Conservation (phyloP, 202 grass and related monocot species). For the Zizania palustris region DNA sequence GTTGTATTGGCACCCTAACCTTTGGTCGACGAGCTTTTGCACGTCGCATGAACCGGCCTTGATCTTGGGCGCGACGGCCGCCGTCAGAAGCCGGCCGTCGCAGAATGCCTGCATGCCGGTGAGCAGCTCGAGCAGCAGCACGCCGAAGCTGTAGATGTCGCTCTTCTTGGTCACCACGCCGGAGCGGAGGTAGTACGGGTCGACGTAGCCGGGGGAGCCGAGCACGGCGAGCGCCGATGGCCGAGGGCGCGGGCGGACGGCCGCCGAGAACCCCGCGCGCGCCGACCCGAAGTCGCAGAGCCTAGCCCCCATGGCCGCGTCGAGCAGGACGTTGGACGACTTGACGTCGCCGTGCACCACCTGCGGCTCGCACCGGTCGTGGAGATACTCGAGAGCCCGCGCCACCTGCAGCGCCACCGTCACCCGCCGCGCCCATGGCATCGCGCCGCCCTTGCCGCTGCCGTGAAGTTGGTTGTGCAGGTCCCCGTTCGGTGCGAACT, state of each 20-base stretch:
- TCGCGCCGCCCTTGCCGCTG: background rate
- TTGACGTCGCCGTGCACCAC: constrained; percentile 94
- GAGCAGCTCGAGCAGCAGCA: constrained; percentile 69
- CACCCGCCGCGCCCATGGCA: constrained; percentile 59
- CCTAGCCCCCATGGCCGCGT: constrained; percentile 57
- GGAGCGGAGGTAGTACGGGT: constrained; percentile 84
- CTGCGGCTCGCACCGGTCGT: constrained; percentile 71
- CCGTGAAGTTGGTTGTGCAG: constrained; percentile 76
- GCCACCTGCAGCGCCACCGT: constrained; percentile 68
- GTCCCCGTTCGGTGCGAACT: constrained; percentile 78
- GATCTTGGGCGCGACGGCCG: constrained; percentile 41
- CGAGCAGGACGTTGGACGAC: constrained; percentile 81
- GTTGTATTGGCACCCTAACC: constrained; percentile 51
- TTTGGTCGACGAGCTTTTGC: constrained; percentile 50
- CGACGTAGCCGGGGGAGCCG: constrained; percentile 76
- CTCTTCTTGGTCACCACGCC: constrained; percentile 74
- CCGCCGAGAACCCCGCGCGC: constrained; percentile 65
- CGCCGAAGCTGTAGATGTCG: constrained; percentile 91
- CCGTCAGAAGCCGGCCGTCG: constrained; percentile 59
- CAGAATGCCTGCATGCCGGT: constrained; percentile 71
- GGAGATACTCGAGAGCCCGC: constrained; percentile 80
- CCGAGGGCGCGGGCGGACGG: constrained; percentile 32
- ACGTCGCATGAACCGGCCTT: constrained; percentile 14
- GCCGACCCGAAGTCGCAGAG: constrained; percentile 95
- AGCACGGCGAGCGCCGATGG: constrained; percentile 46